These are phyloP conservation scores for Nakazawaea pomicola DNA, from an alignment of 805 yeast genomes.

Conservation along the genomic window DNA sequence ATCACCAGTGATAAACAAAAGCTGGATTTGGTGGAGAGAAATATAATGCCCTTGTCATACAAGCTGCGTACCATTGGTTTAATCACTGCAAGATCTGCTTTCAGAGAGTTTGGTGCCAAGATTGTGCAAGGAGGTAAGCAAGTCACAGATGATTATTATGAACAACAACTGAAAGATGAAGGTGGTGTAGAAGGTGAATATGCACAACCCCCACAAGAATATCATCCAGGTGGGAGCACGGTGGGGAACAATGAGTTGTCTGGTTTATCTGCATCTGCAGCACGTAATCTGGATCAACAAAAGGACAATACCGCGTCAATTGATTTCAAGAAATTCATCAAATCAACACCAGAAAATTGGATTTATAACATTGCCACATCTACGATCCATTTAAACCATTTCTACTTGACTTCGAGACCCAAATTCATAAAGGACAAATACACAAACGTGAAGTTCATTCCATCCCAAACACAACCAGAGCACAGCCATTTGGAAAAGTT, in stretches of 20 bases:
- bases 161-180: constrained; percentile 45
- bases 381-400: constrained; percentile 64
- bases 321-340: constrained; percentile 14
- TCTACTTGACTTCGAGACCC: constrained; percentile 52
- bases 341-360: constrained; percentile 62
- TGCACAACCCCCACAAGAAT: constrained; percentile 51
- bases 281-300: not conserved
- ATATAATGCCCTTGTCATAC: constrained; percentile 81
- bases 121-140: constrained; percentile 76
- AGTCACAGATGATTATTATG: constrained; percentile 87
- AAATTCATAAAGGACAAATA: constrained; percentile 67
- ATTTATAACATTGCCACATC: constrained; percentile 79
- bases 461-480: constrained; percentile 71
- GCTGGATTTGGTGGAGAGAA: constrained; percentile 73
- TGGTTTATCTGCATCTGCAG: not conserved
- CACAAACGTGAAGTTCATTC: constrained; percentile 77
- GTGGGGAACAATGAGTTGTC: constrained; percentile 8
- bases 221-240: constrained; percentile 9
- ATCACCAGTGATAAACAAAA: constrained; percentile 75
- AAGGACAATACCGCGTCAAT: constrained; percentile 16
- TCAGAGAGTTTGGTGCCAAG: constrained; percentile 87
- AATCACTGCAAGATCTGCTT: constrained; percentile 86
- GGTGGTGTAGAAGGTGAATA: constrained; percentile 69
- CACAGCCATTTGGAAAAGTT: constrained; percentile 26
- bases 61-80: constrained; percentile 86